Evolutionary conservation across 2,329 filamentous ascomycete species (phyloP), one percentile per base, ranked within the genome.

Genomic region (Trichoderma atroviride): DNA sequence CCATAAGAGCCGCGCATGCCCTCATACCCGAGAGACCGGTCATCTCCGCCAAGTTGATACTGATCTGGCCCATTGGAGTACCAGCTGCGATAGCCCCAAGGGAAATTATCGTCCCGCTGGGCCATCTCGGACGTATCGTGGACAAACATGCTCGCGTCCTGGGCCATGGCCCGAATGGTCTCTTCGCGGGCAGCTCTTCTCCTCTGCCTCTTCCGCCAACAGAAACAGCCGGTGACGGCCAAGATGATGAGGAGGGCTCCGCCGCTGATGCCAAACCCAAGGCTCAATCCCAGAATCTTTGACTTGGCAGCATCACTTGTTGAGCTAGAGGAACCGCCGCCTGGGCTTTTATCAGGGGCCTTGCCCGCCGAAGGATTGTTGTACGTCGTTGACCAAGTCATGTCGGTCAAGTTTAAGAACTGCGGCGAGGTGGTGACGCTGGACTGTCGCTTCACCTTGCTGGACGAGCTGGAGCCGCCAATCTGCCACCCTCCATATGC

Each of bases 221-320:
- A 87, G 70, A 84, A 83, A 66, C 86, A 81, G 68, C 79, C 84
- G 24, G 86, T 66, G 11, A 87, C 29, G 2, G 85, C 72, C 0
- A 84, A 79, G 0, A 82, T 78, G 10, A 88, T 71, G 2, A 88
- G 74, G 1, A 86, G 80, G 0, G 86, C 80, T 1, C 77, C 78
- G 3, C 91, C 75, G 1, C 89, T 91, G 1, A 93, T 78, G 1
- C 91, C 90, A 1, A 93, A 76, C 0, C 90, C 91, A 2, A 90
- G 79, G 0, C 89, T 89, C 0, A 92, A 80, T 0, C 89, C 89
- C 5, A 90, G 74, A 1, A 72, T 73, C 68, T 72, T 78, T 47
- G 72, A 74, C 43, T 73, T 74, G 10, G 73, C 70, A 4, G 74
- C 68, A 22, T 68, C 70, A 13, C 57, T 64, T 3, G 71, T 60